phyloP scores from a whole-genome alignment of 2,329 filamentous ascomycete species.

The Didymellaceae sp. region DNA sequence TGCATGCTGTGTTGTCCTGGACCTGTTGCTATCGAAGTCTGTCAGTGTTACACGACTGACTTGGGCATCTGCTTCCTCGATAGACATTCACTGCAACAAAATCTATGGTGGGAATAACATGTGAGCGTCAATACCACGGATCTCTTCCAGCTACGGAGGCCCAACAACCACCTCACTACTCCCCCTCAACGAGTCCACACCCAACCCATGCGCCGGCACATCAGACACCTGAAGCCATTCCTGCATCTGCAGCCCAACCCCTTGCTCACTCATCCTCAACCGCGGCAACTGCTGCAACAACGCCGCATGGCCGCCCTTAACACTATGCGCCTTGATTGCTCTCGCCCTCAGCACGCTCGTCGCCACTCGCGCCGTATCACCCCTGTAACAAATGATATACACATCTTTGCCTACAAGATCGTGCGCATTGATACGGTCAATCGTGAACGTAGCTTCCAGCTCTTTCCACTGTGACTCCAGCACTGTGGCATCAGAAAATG shows the following conservation, averaged over 20 bases:
- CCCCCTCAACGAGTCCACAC: not conserved
- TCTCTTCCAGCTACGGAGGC: no score
- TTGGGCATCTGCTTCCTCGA: no score
- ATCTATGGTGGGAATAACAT: no score
- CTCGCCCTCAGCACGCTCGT: constrained; percentile 28
- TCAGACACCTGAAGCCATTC: not conserved
- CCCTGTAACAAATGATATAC: constrained; percentile 26
- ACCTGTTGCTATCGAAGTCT: no score
- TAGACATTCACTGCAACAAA: no score
- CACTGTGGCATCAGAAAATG: constrained; percentile 23
- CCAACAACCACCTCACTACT: constrained; percentile 6
- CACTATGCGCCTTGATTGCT: constrained; percentile 24
- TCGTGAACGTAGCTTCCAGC: constrained; percentile 24
- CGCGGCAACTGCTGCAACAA: constrained; percentile 19
- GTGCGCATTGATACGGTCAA: constrained; percentile 25
- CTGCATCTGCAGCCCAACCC: constrained; percentile 3
- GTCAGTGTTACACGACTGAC: no score
- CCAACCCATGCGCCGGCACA: not conserved
- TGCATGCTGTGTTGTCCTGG: no score
- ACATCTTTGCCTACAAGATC: constrained; percentile 27
- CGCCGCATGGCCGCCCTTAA: constrained; percentile 25
- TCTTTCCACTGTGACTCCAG: constrained; percentile 31
- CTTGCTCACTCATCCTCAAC: constrained; percentile 16
- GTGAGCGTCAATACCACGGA: no score
- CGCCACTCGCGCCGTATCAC: constrained; percentile 28